phyloP scores from a whole-genome alignment of 768 basidiomycete genomes.

The Xerocomus brunneocitrinus region DNA sequence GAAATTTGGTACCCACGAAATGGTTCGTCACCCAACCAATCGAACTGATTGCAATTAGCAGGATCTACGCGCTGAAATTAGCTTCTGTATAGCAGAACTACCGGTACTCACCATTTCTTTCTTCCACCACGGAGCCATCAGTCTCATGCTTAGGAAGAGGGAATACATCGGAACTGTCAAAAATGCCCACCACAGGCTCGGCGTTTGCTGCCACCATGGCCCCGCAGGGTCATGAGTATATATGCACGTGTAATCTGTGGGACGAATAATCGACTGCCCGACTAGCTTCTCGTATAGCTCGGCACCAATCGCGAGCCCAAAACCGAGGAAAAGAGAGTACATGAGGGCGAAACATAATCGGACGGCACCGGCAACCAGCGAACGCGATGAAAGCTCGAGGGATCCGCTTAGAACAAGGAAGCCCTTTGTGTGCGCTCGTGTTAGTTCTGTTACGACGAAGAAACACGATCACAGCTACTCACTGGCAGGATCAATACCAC shows the following conservation, averaged over 20 bases:
- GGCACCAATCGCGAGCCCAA: conserved; percentile 79
- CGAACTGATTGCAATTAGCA: conserved; percentile 59
- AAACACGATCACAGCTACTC: conserved; percentile 15
- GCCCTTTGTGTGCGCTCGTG: conserved; percentile 38
- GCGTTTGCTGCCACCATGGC: conserved; percentile 72
- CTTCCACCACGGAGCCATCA: conserved; percentile 54
- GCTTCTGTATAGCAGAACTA: background rate
- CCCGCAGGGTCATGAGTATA: conserved; percentile 50
- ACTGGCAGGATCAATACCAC: conserved; percentile 80
- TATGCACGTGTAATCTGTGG: conserved; percentile 58
- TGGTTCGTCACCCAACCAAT: conserved; percentile 79
- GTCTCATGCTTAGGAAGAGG: conserved; percentile 59
- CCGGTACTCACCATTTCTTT: conserved; percentile 48
- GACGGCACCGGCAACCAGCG: conserved; percentile 81
- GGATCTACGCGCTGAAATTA: conserved; percentile 23
- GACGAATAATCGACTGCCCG: conserved; percentile 39
- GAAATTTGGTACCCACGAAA: conserved; percentile 53
- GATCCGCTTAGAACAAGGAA: conserved; percentile 65
- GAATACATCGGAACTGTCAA: conserved; percentile 69
- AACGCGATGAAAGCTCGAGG: conserved; percentile 75
- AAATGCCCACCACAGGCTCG: conserved; percentile 71
- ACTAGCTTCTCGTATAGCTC: conserved; percentile 61
- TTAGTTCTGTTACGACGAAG: background rate
- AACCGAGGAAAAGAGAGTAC: conserved; percentile 75
- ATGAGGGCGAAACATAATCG: conserved; percentile 74